Evolutionary conservation across 768 basidiomycete species (phyloP).

Genomic region (Lactarius vividus): DNA sequence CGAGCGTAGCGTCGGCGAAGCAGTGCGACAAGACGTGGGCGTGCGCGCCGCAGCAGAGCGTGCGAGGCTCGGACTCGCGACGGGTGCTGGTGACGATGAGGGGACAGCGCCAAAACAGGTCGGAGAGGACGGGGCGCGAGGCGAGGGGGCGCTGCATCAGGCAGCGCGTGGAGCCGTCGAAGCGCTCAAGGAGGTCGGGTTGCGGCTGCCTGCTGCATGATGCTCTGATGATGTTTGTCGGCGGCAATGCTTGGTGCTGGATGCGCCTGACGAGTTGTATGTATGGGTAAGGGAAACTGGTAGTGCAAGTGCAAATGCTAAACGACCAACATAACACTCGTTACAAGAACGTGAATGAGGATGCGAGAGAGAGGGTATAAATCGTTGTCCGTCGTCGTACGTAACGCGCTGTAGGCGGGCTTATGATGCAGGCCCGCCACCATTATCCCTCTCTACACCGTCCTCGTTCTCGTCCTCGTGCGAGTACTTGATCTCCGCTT

Average conservation of each 20-base stretch:
- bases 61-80: slow-evolving; percentile 6
- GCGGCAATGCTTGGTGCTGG: too few species aligned
- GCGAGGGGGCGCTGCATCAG: slow-evolving; percentile 12
- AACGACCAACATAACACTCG: background rate
- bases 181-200: slow-evolving; percentile 6
- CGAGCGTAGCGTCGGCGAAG: slow-evolving; percentile 14
- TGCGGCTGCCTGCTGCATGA: background rate
- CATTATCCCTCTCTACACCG: background rate
- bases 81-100: background rate
- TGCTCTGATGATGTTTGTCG: background rate
- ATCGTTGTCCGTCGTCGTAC: background rate
- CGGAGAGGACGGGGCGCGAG: background rate
- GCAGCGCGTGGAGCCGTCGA: slow-evolving; percentile 3
- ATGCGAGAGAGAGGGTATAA: slow-evolving; percentile 4
- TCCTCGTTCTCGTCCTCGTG: slow-evolving; percentile 25
- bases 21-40: slow-evolving; percentile 17
- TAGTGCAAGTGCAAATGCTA: background rate
- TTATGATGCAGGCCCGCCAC: background rate
- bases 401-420: background rate
- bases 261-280: background rate
- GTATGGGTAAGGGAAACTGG: background rate
- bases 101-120: background rate
- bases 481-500: slow-evolving; percentile 58
- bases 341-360: slow-evolving; percentile 2
- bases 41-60: slow-evolving; percentile 22